These are phyloP conservation scores for Urostyla sp. DNA, from an alignment of 73 alveolate species.

Conservation along the genomic window DNA sequence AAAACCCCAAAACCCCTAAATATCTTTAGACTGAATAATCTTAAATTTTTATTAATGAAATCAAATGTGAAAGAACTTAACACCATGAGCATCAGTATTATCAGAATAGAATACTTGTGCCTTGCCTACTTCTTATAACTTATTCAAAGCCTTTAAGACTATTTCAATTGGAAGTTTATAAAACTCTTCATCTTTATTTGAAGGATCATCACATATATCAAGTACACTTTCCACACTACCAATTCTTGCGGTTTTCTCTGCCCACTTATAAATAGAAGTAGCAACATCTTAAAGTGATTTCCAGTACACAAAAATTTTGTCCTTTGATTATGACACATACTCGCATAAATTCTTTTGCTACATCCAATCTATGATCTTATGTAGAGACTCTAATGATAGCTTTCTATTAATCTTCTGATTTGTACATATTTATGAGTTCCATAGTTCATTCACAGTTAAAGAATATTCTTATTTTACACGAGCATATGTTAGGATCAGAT, in stretches of 20 bases:
- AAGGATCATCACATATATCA: constrained; percentile 41
- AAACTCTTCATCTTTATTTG: constrained; percentile 16
- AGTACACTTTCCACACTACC: constrained; percentile 49
- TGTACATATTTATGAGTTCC: not conserved
- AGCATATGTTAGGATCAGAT: constrained; percentile 7
- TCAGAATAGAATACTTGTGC: constrained; percentile 44
- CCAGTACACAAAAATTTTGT: constrained; percentile 36
- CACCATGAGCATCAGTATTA: constrained; percentile 33
- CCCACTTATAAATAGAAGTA: constrained; percentile 39
- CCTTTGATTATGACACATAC: constrained; percentile 16
- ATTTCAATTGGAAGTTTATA: constrained; percentile 27
- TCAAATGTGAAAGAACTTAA: constrained; percentile 58
- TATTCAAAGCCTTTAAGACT: constrained; percentile 27
- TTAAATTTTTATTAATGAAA: too few species aligned
- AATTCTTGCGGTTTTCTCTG: constrained; percentile 24
- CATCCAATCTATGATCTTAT: constrained; percentile 35
- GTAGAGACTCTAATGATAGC: constrained; percentile 29
- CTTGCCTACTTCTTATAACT: constrained; percentile 42
- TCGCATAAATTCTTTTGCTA: not conserved
- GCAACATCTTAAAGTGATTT: constrained; percentile 28
- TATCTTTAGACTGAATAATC: too few species aligned
- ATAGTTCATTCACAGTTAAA: constrained; percentile 18
- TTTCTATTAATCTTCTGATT: constrained; percentile 23
- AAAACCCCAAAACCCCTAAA: too few species aligned
- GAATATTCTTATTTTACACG: not conserved